Evolutionary conservation across 345 rosid species (phyloP).

Genomic region (Euphorbia tirucalli): DNA sequence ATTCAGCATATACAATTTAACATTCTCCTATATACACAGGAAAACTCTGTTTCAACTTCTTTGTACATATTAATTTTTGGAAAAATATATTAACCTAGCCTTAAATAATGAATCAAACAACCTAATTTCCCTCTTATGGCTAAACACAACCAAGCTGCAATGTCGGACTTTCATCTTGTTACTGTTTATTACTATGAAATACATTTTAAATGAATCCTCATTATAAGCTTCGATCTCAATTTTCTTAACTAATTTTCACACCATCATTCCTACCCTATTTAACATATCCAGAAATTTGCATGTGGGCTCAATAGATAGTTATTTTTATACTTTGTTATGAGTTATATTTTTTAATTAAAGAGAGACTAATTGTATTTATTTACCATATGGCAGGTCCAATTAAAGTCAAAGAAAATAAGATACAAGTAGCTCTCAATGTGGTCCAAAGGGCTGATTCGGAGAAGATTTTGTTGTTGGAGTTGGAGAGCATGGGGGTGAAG

Average conservation of each 20-base stretch:
- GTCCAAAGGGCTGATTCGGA: slow-evolving; percentile 21
- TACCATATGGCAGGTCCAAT: too few species aligned
- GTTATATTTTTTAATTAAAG: too few species aligned
- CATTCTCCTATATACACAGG: neutral
- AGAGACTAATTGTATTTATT: too few species aligned
- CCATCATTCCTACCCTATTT: neutral
- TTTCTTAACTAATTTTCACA: slow-evolving; percentile 6
- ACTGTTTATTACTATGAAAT: slow-evolving; percentile 20
- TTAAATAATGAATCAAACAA: neutral
- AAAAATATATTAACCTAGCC: neutral
- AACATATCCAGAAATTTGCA: neutral
- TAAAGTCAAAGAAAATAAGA: neutral
- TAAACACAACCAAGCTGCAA: slow-evolving; percentile 17
- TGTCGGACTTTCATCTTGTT: slow-evolving; percentile 9
- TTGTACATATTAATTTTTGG: neutral
- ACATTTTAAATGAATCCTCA: slow-evolving; percentile 5
- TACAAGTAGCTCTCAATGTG: neutral
- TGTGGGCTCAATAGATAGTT: neutral
- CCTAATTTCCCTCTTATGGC: slow-evolving; percentile 23
- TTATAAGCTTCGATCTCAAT: neutral
- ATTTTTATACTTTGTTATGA: too few species aligned
- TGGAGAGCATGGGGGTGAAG: slow-evolving; percentile 16
- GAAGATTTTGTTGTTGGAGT: slow-evolving; percentile 32
- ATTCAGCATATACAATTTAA: neutral
- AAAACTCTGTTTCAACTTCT: neutral